Evolutionary conservation across 2,329 filamentous ascomycete genomes (phyloP).

Genomic region (Colletotrichum zoysiae): DNA sequence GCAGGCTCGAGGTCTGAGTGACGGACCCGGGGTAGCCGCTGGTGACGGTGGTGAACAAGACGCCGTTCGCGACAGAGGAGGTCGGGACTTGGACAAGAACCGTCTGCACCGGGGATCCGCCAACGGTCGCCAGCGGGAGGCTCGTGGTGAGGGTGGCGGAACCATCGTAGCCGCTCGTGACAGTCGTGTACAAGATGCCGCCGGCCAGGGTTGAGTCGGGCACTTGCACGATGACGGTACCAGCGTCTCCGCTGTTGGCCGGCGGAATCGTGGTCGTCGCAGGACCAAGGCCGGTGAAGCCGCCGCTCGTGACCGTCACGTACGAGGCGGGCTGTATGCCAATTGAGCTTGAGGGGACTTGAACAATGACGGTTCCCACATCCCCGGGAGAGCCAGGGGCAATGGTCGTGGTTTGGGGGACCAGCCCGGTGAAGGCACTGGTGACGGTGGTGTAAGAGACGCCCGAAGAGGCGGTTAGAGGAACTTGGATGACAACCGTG

Average conservation of each 20-base stretch:
- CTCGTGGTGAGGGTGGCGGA: constrained; percentile 8
- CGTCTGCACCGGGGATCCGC: constrained; percentile 1
- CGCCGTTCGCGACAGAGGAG: background rate
- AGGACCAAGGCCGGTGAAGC: background rate
- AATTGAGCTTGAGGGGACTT: background rate
- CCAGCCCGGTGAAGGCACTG: background rate
- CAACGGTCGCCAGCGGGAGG: background rate
- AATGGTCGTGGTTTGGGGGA: constrained; percentile 2
- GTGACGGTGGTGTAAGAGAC: constrained; percentile 24
- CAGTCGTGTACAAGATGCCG: constrained; percentile 17
- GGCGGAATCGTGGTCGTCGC: constrained; percentile 22
- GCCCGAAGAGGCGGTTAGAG: background rate
- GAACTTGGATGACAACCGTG: constrained; percentile 2
- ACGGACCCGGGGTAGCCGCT: constrained; percentile 8
- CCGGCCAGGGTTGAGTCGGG: constrained; percentile 6
- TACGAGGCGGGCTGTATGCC: background rate
- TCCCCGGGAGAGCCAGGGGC: constrained; percentile 12
- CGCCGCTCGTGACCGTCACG: constrained; percentile 8
- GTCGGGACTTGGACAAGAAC: constrained; percentile 16
- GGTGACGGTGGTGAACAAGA: background rate
- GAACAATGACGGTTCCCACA: constrained; percentile 4
- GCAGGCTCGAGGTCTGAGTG: background rate
- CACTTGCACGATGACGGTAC: constrained; percentile 26
- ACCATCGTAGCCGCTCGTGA: constrained; percentile 29
- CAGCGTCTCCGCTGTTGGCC: constrained; percentile 27